Conservation (phyloP, 805 yeast genomes). For the Barnettozyma wickerhamii region DNA sequence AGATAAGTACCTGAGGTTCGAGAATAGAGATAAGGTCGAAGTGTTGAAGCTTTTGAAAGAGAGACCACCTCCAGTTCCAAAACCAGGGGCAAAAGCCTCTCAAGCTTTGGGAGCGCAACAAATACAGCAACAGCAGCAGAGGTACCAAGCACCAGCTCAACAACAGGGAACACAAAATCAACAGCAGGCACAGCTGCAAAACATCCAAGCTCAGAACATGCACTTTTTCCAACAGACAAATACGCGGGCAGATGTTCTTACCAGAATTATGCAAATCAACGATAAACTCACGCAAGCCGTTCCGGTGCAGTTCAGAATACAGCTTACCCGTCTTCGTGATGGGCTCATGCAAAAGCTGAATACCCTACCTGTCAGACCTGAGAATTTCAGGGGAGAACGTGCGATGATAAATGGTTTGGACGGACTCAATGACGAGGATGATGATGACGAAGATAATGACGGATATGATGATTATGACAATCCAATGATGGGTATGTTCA, state of each 20-base stretch:
- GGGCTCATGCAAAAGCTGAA: too few species aligned
- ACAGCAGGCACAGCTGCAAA: neutral
- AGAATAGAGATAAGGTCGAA: conserved; percentile 3
- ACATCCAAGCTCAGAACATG: neutral
- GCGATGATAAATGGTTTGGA: too few species aligned
- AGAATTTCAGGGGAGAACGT: too few species aligned
- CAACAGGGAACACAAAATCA: neutral
- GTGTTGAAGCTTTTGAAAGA: neutral
- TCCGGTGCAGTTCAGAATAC: neutral
- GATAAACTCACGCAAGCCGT: conserved; percentile 2
- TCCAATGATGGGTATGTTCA: too few species aligned
- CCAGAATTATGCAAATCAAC: neutral
- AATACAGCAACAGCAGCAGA: too few species aligned
- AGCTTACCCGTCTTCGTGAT: too few species aligned
- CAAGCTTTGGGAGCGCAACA: too few species aligned
- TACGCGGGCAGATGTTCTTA: neutral
- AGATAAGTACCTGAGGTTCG: conserved; percentile 2
- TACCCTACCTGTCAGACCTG: too few species aligned
- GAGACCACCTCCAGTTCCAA: conserved; percentile 2
- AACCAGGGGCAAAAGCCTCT: too few species aligned
- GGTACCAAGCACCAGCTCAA: neutral
- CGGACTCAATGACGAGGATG: neutral
- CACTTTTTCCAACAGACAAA: neutral
- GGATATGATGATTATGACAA: conserved; percentile 1
- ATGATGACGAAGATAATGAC: neutral